phyloP scores from a whole-genome alignment of 345 rosid genomes.

The Schrenkiella parvula region DNA sequence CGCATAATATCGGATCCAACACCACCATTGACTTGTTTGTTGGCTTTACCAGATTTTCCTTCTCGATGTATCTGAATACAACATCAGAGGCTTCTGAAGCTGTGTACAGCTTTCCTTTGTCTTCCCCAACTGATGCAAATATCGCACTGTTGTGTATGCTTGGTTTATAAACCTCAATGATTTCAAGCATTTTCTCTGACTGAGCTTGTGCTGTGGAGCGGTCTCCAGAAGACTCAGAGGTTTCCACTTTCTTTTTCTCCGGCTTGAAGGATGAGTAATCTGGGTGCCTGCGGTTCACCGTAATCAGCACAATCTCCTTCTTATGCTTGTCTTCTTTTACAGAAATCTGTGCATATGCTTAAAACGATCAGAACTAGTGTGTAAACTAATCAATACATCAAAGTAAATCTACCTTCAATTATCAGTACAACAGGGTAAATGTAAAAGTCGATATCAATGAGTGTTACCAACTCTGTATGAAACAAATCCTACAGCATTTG shows the following conservation, averaged over 20 bases:
- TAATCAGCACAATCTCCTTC: constrained; percentile 63
- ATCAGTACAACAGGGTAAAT: background rate
- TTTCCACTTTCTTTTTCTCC: constrained; percentile 60
- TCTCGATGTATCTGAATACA: constrained; percentile 72
- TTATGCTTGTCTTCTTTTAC: constrained; percentile 88
- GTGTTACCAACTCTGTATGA: background rate
- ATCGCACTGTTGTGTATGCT: constrained; percentile 76
- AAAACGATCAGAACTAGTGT: background rate
- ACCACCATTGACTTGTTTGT: constrained; percentile 62
- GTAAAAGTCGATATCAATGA: background rate
- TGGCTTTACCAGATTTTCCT: constrained; percentile 74
- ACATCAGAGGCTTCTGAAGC: constrained; percentile 83
- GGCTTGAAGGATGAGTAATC: constrained; percentile 77
- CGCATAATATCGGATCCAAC: constrained; percentile 77
- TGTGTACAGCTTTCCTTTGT: constrained; percentile 59
- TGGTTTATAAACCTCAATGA: constrained; percentile 81
- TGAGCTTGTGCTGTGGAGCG: constrained; percentile 34
- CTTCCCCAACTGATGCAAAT: constrained; percentile 79
- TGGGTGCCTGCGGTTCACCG: constrained; percentile 63
- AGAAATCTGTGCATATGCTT: constrained; percentile 40
- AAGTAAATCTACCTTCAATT: background rate
- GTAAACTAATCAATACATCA: background rate
- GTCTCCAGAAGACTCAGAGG: constrained; percentile 42
- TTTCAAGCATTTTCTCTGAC: constrained; percentile 58
- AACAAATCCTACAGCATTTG: background rate